Conservation (phyloP, 805 yeast species). For the Candida saitoana region DNA sequence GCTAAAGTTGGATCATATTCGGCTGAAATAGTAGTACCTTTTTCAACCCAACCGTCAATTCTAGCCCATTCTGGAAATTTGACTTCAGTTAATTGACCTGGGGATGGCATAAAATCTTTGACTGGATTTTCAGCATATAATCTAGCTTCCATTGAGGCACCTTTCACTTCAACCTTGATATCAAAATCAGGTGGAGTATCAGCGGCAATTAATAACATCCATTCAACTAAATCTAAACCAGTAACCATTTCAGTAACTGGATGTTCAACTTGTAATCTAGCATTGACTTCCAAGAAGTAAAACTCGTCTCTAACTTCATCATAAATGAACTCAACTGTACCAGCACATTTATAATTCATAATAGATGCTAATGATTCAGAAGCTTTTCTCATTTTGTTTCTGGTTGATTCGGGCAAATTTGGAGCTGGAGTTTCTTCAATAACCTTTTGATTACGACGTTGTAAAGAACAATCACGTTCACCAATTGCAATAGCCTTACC, state of each 20-base stretch:
- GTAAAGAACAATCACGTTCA: constrained; percentile 96
- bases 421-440: constrained; percentile 99
- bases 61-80: constrained; percentile 88
- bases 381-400: constrained; percentile 71
- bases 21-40: constrained; percentile 83
- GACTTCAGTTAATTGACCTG: constrained; percentile 87
- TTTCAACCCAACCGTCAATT: constrained; percentile 89
- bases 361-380: constrained; percentile 79
- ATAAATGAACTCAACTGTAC: constrained; percentile 93
- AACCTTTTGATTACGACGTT: constrained; percentile 93
- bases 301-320: constrained; percentile 84
- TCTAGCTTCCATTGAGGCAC: constrained; percentile 96
- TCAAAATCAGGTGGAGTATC: constrained; percentile 78
- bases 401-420: constrained; percentile 74
- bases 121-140: constrained; percentile 96
- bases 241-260: constrained; percentile 96
- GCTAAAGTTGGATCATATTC: constrained; percentile 97
- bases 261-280: constrained; percentile 96
- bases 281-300: constrained; percentile 93
- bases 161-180: constrained; percentile 56
- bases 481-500: constrained; percentile 94
- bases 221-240: constrained; percentile 90
- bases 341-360: constrained; percentile 92
- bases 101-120: constrained; percentile 91
- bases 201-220: constrained; percentile 94